Percentiles rank a stretch among this genome's conserved stretches.
Evolutionary conservation across 2,329 filamentous ascomycete genomes (phyloP).

Genomic region (Anthostomella pinea): DNA sequence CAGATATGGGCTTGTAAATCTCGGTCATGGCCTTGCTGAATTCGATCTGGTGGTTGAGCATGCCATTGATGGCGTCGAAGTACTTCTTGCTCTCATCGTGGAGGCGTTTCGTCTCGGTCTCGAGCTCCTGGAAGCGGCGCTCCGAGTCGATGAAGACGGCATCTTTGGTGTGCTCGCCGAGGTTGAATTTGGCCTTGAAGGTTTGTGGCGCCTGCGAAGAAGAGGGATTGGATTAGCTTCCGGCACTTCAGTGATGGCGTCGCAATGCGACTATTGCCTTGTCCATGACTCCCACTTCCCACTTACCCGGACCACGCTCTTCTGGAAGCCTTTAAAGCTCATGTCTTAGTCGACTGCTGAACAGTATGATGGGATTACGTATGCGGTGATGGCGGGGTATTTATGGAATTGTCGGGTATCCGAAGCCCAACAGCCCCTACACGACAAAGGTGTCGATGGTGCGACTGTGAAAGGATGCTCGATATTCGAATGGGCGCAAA

Average conservation of each 20-base stretch:
- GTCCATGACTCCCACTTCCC: no score
- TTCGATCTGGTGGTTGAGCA: constrained; percentile 96
- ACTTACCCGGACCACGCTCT: constrained; percentile 79
- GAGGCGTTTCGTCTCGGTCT: constrained; percentile 88
- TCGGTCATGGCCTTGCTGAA: constrained; percentile 96
- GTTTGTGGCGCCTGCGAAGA: constrained; percentile 73
- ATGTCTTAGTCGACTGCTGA: constrained; percentile 47
- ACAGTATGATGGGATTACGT: constrained; percentile 1
- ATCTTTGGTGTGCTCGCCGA: constrained; percentile 94
- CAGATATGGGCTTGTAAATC: constrained; percentile 97
- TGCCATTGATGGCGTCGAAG: constrained; percentile 95
- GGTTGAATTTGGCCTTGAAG: constrained; percentile 88
- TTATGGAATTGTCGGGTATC: not conserved
- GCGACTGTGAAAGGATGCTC: no score
- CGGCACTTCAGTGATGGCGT: not conserved
- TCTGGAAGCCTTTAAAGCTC: constrained; percentile 97
- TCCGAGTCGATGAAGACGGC: constrained; percentile 93
- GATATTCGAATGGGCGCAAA: no score
- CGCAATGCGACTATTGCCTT: not conserved
- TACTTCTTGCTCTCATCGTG: constrained; percentile 98
- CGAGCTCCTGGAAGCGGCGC: constrained; percentile 87
- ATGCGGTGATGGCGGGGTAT: constrained; percentile 8
- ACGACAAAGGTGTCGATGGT: no score
- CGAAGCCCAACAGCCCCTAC: no score
- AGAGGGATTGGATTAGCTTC: constrained; percentile 8